phyloP scores from a whole-genome alignment of 352 stramenopile genomes.

The Peronospora belbahrii region DNA sequence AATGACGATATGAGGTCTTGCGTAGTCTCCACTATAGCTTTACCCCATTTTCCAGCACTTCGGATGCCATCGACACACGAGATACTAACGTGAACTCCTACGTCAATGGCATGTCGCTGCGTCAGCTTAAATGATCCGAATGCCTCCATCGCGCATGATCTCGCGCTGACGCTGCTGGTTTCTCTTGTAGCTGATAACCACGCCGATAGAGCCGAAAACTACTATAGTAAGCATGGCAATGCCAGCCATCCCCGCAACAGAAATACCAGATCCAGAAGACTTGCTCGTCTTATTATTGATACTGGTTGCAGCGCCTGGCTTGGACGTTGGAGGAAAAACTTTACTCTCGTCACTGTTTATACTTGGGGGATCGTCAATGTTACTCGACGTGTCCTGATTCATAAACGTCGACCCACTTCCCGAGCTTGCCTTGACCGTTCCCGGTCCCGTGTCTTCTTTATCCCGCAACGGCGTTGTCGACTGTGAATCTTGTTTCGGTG shows the following conservation, averaged over 20 bases:
- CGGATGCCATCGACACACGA: too few species aligned
- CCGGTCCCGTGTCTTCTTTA: conserved; percentile 10
- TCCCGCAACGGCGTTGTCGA: conserved; percentile 5
- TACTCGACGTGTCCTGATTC: conserved; percentile 18
- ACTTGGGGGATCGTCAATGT: conserved; percentile 1
- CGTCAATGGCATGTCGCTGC: too few species aligned
- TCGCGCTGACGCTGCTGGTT: conserved; percentile 70
- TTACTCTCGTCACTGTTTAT: conserved; percentile 8
- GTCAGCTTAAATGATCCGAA: conserved; percentile 31
- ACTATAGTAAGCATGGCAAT: conserved; percentile 51
- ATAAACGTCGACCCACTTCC: conserved; percentile 27
- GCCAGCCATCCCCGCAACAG: conserved; percentile 47
- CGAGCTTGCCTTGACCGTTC: conserved; percentile 32
- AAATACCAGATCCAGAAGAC: conserved; percentile 31
- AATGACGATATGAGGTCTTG: too few species aligned
- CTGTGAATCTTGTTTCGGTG: conserved; percentile 5
- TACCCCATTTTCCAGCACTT: too few species aligned
- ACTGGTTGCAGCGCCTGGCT: conserved; percentile 1
- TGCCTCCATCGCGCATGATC: conserved; percentile 64
- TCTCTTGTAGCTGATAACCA: conserved; percentile 68
- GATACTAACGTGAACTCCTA: too few species aligned
- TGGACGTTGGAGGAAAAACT: background rate
- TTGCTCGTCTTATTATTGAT: conserved; percentile 31
- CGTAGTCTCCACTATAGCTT: too few species aligned
- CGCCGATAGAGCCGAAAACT: conserved; percentile 36